These are phyloP conservation scores for Rhodotorula sp. DNA, from an alignment of 1,284 basidiomycete species.

Conservation along the genomic window DNA sequence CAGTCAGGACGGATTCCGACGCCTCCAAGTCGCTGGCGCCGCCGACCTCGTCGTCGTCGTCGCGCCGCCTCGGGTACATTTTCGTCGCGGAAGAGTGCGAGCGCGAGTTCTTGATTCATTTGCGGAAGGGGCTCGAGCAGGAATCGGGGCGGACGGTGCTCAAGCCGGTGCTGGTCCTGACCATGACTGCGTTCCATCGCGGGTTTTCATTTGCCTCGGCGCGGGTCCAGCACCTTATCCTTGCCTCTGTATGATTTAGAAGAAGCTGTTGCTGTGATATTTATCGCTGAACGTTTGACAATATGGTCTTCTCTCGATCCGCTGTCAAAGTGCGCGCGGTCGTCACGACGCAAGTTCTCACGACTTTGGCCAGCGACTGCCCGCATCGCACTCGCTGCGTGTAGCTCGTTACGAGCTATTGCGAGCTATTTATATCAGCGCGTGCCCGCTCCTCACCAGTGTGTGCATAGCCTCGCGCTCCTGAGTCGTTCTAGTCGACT, in stretches of 20 bases:
- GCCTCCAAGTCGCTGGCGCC: not conserved
- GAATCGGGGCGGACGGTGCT: not conserved
- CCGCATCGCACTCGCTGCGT: too few relatives aligned
- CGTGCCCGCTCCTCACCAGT: too few relatives aligned
- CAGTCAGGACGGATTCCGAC: not conserved
- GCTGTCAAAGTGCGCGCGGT: too few relatives aligned
- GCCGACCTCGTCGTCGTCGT: not conserved
- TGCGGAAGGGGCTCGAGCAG: conserved; percentile 4
- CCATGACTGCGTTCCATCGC: conserved; percentile 6
- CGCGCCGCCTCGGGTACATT: conserved; percentile 18
- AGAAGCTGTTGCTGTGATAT: too few relatives aligned
- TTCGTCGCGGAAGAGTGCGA: conserved; percentile 6
- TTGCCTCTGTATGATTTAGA: not conserved
- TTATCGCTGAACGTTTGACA: too few relatives aligned
- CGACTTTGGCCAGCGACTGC: too few relatives aligned
- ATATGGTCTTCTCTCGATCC: too few relatives aligned
- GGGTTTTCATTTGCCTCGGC: not conserved
- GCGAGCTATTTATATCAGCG: too few relatives aligned
- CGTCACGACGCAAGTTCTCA: too few relatives aligned
- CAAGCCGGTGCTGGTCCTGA: conserved; percentile 19
- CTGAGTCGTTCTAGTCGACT: too few relatives aligned
- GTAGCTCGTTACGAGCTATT: too few relatives aligned
- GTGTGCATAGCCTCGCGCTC: too few relatives aligned
- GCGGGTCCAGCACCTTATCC: not conserved
- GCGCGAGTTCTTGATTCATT: not conserved